phyloP scores from a whole-genome alignment of 495 filamentous ascomycete species.

The Tuber melanosporum region DNA sequence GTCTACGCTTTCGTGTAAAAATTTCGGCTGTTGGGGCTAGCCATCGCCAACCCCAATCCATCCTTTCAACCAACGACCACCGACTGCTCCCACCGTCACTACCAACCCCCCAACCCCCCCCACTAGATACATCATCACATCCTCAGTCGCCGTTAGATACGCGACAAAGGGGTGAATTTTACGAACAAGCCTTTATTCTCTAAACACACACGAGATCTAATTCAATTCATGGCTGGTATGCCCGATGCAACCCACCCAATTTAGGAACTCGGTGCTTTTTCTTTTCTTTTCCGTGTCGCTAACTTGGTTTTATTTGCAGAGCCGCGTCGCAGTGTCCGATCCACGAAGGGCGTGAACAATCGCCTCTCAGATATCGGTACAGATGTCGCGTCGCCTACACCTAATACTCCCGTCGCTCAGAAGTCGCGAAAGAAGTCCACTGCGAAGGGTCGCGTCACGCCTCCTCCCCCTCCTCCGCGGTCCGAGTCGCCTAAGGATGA shows the following conservation, averaged over 20 bases:
- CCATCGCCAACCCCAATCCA: constrained; percentile 37
- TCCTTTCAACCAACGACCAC: constrained; percentile 27
- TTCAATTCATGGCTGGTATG: constrained; percentile 33
- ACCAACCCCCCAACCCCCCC: neutral
- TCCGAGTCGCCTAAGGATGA: constrained; percentile 51
- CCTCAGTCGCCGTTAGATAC: neutral
- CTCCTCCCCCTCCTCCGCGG: constrained; percentile 29
- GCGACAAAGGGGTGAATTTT: neutral
- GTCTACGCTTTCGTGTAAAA: constrained; percentile 35
- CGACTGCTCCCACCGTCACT: neutral
- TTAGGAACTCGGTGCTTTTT: constrained; percentile 11
- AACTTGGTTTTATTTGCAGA: constrained; percentile 46
- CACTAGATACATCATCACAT: constrained; percentile 3
- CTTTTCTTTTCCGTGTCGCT: constrained; percentile 17
- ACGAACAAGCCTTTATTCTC: constrained; percentile 16
- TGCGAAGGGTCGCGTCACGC: constrained; percentile 45
- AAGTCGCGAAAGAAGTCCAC: constrained; percentile 51
- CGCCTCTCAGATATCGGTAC: constrained; percentile 66
- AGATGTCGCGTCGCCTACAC: constrained; percentile 50
- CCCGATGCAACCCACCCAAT: constrained; percentile 12
- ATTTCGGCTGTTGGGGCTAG: constrained; percentile 33
- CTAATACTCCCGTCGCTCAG: constrained; percentile 55
- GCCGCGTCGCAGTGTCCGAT: constrained; percentile 84
- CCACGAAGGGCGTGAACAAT: constrained; percentile 90
- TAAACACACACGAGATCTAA: constrained; percentile 13